Base-by-base conservation (phyloP, 176 grass and related monocot species). In the Areca catechu region DNA sequence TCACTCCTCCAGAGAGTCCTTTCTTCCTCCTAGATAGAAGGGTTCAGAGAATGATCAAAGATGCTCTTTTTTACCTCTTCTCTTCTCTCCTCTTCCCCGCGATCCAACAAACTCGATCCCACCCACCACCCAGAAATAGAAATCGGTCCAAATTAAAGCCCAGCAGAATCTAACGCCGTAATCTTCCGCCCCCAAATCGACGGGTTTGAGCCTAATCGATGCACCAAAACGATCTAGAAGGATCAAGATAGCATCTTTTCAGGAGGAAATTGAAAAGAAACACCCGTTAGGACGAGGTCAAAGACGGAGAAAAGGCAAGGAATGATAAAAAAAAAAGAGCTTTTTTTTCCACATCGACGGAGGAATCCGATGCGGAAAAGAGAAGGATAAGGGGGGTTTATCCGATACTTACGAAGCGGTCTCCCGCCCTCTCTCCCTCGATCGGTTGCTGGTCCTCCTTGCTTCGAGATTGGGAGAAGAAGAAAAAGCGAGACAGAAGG, bases 341-440 rank as follows among this genome's bases (percentile, higher is more conserved):
- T 5, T 19, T 10, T 19, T 43, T 37, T 37, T 2, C 52, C 27
- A 5, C 5, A 56, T 43, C 24, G 27, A 22, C 28, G 29, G 24
- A 4, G 23, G 21, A 68, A 56, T 56, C 19, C 22, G 22, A 51
- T 55, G 50, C 2, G 28, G 49, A 19, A 16, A 20, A 34, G 4
- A 53, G 15, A 16, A 7, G 9, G 16, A 22, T 23, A 34, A 47
- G 20, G 16, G 6, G 7, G 22, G 7, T 51, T 68, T 48, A 47
- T 22, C 22, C 4, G 20, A 51, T 43, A 43, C 34, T 43, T 43
- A 43, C 34, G 10, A 19, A 51, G 27, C 16, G 19, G 23, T 22
- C 28, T 55, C 18, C 21, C 28, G 24, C 51, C 17, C 65, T 20
- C 65, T 51, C 29, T 43, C 52, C 20, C 65, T 56, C 63, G 28